phyloP scores from a whole-genome alignment of 805 yeast genomes.

The Candida ipomoeae region DNA sequence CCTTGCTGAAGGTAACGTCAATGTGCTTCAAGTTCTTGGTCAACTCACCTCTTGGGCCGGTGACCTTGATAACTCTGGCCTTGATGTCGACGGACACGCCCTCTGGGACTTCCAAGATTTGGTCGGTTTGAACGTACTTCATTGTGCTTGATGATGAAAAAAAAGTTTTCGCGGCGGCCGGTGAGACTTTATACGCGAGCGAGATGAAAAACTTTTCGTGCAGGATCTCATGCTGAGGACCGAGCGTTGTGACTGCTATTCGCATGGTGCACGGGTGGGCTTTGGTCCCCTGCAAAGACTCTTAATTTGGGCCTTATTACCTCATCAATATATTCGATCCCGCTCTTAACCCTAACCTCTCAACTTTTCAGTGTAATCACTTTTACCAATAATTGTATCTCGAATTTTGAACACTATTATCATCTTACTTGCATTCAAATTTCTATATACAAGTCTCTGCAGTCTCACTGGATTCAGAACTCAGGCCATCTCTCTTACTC shows the following conservation, averaged over 20 bases:
- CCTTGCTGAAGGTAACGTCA: conserved; percentile 87
- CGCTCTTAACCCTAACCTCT: no score
- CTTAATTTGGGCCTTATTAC: background rate
- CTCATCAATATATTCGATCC: no score
- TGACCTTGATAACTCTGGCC: conserved; percentile 84
- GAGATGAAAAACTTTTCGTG: conserved; percentile 6
- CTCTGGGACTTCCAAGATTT: conserved; percentile 80
- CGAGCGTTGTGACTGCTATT: conserved; percentile 8
- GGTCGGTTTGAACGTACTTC: conserved; percentile 89
- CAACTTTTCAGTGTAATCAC: no score
- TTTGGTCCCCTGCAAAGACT: background rate
- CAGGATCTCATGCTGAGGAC: background rate
- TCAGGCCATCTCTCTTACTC: no score
- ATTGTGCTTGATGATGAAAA: conserved; percentile 25
- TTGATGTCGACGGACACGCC: conserved; percentile 89
- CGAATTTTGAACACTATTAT: no score
- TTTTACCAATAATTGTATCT: no score
- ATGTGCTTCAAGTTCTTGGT: conserved; percentile 90
- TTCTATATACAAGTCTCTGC: no score
- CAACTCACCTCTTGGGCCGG: conserved; percentile 97
- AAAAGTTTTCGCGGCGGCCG: conserved; percentile 54
- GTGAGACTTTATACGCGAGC: conserved; percentile 2
- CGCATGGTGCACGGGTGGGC: conserved; percentile 1
- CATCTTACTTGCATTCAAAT: no score
- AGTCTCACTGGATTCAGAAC: no score